These are phyloP conservation scores for Picea sitchensis DNA, from an alignment of 75 land plant species.

Conservation along the genomic window DNA sequence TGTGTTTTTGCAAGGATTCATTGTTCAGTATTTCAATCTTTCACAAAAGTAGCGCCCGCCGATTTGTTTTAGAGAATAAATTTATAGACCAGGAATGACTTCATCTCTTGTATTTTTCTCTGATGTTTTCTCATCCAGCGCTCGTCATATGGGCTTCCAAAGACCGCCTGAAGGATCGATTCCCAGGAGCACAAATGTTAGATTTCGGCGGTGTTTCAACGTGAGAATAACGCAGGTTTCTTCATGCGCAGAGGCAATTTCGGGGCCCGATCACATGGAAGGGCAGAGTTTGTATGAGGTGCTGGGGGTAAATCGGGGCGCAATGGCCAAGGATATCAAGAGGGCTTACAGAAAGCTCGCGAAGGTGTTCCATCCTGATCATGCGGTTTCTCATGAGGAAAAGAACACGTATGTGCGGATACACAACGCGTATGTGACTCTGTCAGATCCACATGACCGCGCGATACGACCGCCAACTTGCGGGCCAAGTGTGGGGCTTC, in stretches of 20 bases:
- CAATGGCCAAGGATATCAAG: conserved; percentile 20
- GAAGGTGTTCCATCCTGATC: conserved; percentile 11
- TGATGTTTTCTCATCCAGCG: not conserved
- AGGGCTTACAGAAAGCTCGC: conserved; percentile 17
- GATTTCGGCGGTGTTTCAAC: not conserved
- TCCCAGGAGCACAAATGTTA: not conserved
- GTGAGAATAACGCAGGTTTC: not conserved
- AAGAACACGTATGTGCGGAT: conserved; percentile 11
- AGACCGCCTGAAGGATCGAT: not conserved
- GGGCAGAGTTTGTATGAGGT: conserved; percentile 28
- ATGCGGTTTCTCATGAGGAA: not conserved
- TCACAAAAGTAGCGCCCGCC: too few species aligned
- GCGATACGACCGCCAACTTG: conserved; percentile 9
- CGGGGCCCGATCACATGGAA: not conserved
- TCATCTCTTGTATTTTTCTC: not conserved
- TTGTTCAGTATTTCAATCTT: too few species aligned
- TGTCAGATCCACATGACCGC: conserved; percentile 16
- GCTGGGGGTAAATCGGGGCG: conserved; percentile 25
- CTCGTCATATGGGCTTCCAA: not conserved
- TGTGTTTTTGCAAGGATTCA: too few species aligned
- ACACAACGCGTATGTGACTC: conserved; percentile 7
- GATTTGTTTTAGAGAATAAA: too few species aligned
- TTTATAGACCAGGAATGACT: too few species aligned
- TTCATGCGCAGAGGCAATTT: not conserved
- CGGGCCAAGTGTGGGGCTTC: not conserved